A percentile compares a stretch with the other conserved stretches of the same genome.
phyloP scores from a whole-genome alignment of 2,329 filamentous ascomycete genomes.

The Domatiomyces catenatus region DNA sequence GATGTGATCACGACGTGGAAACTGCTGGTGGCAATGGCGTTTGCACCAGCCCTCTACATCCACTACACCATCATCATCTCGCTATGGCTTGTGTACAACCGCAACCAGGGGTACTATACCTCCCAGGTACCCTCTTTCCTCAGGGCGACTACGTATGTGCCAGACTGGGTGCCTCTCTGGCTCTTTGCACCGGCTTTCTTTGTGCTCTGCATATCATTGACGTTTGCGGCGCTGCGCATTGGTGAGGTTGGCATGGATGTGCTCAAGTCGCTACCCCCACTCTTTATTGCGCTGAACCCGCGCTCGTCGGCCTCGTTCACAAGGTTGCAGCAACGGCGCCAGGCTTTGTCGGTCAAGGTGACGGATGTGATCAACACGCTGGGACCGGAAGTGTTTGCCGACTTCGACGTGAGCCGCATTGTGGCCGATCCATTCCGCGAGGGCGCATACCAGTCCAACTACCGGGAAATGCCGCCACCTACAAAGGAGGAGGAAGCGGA shows the following conservation, averaged over 20 bases:
- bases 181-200: slow-evolving; percentile 58
- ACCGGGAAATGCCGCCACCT: slow-evolving; percentile 14
- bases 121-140: slow-evolving; percentile 64
- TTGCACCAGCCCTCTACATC: slow-evolving; percentile 68
- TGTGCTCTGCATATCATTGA: slow-evolving; percentile 71
- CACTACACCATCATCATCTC: slow-evolving; percentile 63
- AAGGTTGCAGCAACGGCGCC: slow-evolving; percentile 57
- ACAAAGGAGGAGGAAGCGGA: slow-evolving; percentile 21
- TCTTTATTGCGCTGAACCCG: slow-evolving; percentile 72
- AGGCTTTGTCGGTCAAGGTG: slow-evolving; percentile 62
- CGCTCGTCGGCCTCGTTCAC: slow-evolving; percentile 70
- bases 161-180: slow-evolving; percentile 66
- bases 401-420: slow-evolving; percentile 68
- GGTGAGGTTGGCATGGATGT: slow-evolving; percentile 99
- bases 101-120: slow-evolving; percentile 68
- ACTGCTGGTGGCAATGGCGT: slow-evolving; percentile 68
- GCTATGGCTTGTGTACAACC: slow-evolving; percentile 64
- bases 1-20: slow-evolving; percentile 95
- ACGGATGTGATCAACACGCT: slow-evolving; percentile 89
- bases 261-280: slow-evolving; percentile 77
- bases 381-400: slow-evolving; percentile 91
- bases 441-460: slow-evolving; percentile 17
- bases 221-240: slow-evolving; percentile 83
- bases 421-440: slow-evolving; percentile 38
- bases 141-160: slow-evolving; percentile 50